A percentile compares a stretch with the other conserved stretches of the same genome.
Evolutionary conservation across 129 eudicot genomes (phyloP).

Genomic region (Gnaphalium uliginosum): DNA sequence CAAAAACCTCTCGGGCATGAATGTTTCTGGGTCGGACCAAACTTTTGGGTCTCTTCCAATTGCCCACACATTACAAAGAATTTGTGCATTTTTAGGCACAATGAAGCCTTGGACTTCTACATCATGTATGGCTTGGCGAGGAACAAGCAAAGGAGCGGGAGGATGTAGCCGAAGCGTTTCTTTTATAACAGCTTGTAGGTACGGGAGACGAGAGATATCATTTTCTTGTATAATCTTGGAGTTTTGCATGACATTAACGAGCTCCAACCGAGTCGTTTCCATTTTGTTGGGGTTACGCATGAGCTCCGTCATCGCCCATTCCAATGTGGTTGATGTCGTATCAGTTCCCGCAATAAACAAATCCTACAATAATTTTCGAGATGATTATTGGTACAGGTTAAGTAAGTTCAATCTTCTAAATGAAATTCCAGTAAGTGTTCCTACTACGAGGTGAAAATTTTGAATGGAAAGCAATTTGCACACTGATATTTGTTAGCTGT

Average conservation of each 20-base stretch:
- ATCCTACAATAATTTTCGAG: background rate
- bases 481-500: too few relatives aligned
- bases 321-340: conserved; percentile 6
- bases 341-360: conserved; percentile 9
- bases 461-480: too few relatives aligned
- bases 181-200: background rate
- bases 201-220: background rate
- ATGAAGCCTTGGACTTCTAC: background rate
- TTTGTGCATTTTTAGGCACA: conserved; percentile 10
- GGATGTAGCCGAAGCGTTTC: background rate
- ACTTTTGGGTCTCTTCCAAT: background rate
- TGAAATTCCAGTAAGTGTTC: background rate
- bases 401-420: background rate
- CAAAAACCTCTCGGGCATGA: conserved; percentile 8
- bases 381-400: background rate
- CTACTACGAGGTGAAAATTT: too few relatives aligned
- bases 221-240: background rate
- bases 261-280: conserved; percentile 3
- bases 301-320: conserved; percentile 8
- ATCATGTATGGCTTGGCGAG: background rate
- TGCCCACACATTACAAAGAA: background rate
- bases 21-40: conserved; percentile 8
- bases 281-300: background rate
- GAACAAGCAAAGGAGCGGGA: background rate
- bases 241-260: background rate